Conservation (phyloP, 2,329 filamentous ascomycete genomes). For the Tolypocladium album region DNA sequence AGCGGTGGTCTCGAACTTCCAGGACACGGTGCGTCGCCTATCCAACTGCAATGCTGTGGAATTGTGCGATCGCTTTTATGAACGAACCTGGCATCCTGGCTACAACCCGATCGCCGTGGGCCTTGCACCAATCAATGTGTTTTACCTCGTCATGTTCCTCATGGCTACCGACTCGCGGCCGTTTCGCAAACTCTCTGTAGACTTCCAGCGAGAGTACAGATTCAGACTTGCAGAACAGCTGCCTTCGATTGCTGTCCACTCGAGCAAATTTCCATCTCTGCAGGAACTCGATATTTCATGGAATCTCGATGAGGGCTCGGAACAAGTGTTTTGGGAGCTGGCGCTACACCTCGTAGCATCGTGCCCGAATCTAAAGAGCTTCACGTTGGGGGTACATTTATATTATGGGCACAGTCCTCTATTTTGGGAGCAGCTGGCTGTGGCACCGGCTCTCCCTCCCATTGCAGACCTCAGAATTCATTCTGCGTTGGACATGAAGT, state of each 20-base stretch:
- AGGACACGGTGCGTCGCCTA: background rate
- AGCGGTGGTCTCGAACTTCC: background rate
- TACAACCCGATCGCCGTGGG: background rate
- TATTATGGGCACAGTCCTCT: too few species aligned
- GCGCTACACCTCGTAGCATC: too few species aligned
- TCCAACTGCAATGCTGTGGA: background rate
- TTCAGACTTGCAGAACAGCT: background rate
- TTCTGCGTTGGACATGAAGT: too few species aligned
- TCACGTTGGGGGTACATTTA: too few species aligned
- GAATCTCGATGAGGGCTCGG: background rate
- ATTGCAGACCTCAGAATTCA: too few species aligned
- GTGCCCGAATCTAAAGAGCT: too few species aligned
- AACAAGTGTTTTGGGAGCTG: too few species aligned
- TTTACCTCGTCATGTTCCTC: background rate
- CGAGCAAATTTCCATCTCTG: background rate
- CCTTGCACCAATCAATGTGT: background rate
- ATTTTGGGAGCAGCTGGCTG: too few species aligned
- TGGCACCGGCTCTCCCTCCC: too few species aligned
- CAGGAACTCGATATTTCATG: background rate
- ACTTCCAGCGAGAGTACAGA: background rate
- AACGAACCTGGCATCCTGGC: background rate
- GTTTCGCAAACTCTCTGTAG: background rate
- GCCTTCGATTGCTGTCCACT: background rate
- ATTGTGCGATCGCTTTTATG: background rate
- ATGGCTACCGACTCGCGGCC: background rate